A percentile compares a stretch with the other conserved stretches of the same genome.
Evolutionary conservation across 1,284 basidiomycete species (phyloP).

Genomic region (Cutaneotrichosporon sp.): DNA sequence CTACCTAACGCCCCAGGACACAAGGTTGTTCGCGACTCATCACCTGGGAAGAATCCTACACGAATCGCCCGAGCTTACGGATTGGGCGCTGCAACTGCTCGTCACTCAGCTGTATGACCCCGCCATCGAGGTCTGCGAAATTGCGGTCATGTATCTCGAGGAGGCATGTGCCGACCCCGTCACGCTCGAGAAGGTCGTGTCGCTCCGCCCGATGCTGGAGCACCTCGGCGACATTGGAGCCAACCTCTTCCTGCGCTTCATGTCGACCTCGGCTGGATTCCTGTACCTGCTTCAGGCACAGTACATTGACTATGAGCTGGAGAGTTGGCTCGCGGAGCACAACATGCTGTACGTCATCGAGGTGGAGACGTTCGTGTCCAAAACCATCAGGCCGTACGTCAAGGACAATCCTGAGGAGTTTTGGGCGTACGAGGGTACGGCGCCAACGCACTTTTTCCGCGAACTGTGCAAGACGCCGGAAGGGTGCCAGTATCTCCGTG

Average conservation of each 20-base stretch:
- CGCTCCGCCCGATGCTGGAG: slow-evolving; percentile 89
- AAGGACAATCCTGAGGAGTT: slow-evolving; percentile 39
- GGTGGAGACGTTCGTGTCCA: slow-evolving; percentile 45
- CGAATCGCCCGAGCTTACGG: slow-evolving; percentile 55
- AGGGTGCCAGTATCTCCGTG: slow-evolving; percentile 81
- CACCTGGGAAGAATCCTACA: slow-evolving; percentile 68
- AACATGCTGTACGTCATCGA: slow-evolving; percentile 48
- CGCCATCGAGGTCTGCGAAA: slow-evolving; percentile 77
- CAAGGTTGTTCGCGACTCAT: slow-evolving; percentile 80
- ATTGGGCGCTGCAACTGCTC: slow-evolving; percentile 82
- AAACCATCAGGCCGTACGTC: slow-evolving; percentile 40
- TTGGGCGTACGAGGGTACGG: slow-evolving; percentile 70
- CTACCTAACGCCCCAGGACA: slow-evolving; percentile 55
- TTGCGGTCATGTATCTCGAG: slow-evolving; percentile 81
- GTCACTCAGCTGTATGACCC: slow-evolving; percentile 95
- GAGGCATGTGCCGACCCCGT: slow-evolving; percentile 80
- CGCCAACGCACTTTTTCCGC: slow-evolving; percentile 94
- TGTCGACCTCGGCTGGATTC: slow-evolving; percentile 90
- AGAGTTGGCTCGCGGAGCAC: slow-evolving; percentile 76
- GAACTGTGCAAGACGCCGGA: slow-evolving; percentile 94
- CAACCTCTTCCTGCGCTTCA: slow-evolving; percentile 80
- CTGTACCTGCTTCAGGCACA: slow-evolving; percentile 83
- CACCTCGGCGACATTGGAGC: slow-evolving; percentile 91
- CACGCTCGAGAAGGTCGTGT: slow-evolving; percentile 81
- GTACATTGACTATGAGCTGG: slow-evolving; percentile 91